These are phyloP conservation scores for Cephaloascus albidus DNA, from an alignment of 805 yeast genomes.

Conservation along the genomic window DNA sequence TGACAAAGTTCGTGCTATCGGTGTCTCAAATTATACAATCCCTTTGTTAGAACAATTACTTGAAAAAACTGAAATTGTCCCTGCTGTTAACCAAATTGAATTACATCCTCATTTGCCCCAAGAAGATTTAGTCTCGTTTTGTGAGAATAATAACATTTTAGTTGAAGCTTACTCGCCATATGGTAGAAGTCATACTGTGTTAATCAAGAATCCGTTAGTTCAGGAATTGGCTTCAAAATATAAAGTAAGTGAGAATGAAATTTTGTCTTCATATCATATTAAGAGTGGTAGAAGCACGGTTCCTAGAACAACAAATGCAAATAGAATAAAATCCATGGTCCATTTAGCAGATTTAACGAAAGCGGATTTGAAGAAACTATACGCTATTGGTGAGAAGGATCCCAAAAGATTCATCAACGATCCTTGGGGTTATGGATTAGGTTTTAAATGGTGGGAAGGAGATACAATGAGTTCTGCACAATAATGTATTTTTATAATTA, in stretches of 20 bases:
- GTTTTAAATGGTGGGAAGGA: conserved; percentile 27
- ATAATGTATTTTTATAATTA: too few species aligned
- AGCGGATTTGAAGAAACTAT: conserved; percentile 23
- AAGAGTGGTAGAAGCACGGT: conserved; percentile 51
- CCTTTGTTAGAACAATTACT: conserved; percentile 28
- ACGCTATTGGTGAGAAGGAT: conserved; percentile 16
- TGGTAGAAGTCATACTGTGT: conserved; percentile 61
- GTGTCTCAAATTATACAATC: conserved; percentile 46
- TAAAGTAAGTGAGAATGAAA: conserved; percentile 40
- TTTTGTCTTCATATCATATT: conserved; percentile 56
- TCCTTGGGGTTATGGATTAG: conserved; percentile 26
- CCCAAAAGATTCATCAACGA: conserved; percentile 23
- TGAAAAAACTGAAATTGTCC: conserved; percentile 34
- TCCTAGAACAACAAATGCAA: conserved; percentile 66
- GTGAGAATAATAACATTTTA: conserved; percentile 23
- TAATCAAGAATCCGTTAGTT: conserved; percentile 40
- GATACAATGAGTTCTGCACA: conserved; percentile 8
- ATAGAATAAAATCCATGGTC: conserved; percentile 40
- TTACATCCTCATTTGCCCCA: conserved; percentile 26
- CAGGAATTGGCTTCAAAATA: conserved; percentile 48
- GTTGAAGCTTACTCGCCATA: conserved; percentile 54
- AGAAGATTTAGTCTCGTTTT: conserved; percentile 27
- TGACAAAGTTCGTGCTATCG: conserved; percentile 38
- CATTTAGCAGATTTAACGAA: conserved; percentile 22
- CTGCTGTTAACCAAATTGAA: conserved; percentile 45